These are phyloP conservation scores for Tulasnella sp. DNA, from an alignment of 768 basidiomycete species.

Conservation along the genomic window DNA sequence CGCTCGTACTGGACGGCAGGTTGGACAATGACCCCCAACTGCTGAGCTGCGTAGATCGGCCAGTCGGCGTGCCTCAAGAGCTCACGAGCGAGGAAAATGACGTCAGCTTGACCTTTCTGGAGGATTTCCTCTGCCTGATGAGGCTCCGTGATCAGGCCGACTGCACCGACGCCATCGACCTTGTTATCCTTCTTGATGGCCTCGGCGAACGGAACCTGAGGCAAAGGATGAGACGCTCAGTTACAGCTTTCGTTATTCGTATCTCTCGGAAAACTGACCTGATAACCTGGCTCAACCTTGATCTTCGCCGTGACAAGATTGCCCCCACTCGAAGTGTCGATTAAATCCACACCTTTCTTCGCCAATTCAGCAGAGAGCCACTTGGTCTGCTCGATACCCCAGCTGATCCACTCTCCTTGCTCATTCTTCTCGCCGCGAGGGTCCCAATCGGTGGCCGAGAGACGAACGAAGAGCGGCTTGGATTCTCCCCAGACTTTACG, in stretches of 20 bases:
- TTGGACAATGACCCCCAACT: slow-evolving; percentile 52
- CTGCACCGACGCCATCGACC: slow-evolving; percentile 43
- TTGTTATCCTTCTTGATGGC: slow-evolving; percentile 51
- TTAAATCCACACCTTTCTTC: slow-evolving; percentile 57
- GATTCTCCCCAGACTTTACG: slow-evolving; percentile 44
- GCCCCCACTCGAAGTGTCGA: slow-evolving; percentile 62
- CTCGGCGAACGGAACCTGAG: slow-evolving; percentile 55
- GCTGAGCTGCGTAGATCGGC: slow-evolving; percentile 37
- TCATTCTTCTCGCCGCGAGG: slow-evolving; percentile 44
- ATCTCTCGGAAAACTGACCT: slow-evolving; percentile 29
- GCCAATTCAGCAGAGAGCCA: slow-evolving; percentile 43
- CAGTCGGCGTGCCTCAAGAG: slow-evolving; percentile 54
- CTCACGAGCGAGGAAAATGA: slow-evolving; percentile 55
- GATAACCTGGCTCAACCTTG: slow-evolving; percentile 43
- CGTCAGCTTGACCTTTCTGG: slow-evolving; percentile 55
- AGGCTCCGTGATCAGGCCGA: slow-evolving; percentile 62
- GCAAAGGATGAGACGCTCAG: not conserved
- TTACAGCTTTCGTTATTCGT: not conserved
- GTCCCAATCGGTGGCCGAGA: slow-evolving; percentile 60
- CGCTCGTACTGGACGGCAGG: slow-evolving; percentile 63
- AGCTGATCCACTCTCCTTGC: slow-evolving; percentile 47
- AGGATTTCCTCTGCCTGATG: slow-evolving; percentile 52
- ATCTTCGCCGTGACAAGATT: slow-evolving; percentile 54
- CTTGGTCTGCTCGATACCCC: slow-evolving; percentile 71
- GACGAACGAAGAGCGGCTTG: slow-evolving; percentile 61